phyloP scores from a whole-genome alignment of 2,329 filamentous ascomycete species.

The Cladosporium sp. region DNA sequence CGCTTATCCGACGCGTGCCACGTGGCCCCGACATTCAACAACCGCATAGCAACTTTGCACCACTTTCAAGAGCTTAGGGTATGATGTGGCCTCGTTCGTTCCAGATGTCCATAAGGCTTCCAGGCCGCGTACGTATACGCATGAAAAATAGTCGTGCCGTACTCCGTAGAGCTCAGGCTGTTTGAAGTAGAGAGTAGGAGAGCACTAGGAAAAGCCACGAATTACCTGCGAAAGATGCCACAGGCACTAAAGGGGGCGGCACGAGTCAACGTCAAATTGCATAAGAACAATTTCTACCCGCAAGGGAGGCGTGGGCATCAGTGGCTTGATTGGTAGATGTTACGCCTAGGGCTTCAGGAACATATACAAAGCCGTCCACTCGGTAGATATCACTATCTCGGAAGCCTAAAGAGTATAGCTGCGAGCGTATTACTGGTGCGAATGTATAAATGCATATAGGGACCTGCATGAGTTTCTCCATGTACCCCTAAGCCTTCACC shows the following conservation, averaged over 20 bases:
- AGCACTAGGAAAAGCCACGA: conserved; percentile 1
- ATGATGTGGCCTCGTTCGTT: background rate
- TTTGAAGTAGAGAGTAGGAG: background rate
- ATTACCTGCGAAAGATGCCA: background rate
- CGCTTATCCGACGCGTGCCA: background rate
- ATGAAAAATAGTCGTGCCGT: background rate
- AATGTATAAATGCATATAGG: background rate
- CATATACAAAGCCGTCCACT: background rate
- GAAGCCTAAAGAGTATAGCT: background rate
- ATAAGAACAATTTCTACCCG: background rate
- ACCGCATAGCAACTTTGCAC: background rate
- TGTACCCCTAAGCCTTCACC: background rate
- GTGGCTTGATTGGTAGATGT: background rate
- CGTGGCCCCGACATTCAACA: background rate
- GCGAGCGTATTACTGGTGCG: background rate
- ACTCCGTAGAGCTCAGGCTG: background rate
- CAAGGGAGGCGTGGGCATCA: background rate
- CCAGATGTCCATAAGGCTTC: background rate
- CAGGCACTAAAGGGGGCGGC: background rate
- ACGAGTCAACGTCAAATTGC: background rate
- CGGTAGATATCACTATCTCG: background rate
- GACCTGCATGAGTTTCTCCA: background rate
- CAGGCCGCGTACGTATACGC: conserved; percentile 1
- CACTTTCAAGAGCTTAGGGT: background rate
- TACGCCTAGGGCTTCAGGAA: background rate